A percentile compares a stretch with the other conserved stretches of the same genome.
These are phyloP conservation scores for Quercus suber DNA, from an alignment of 306 rosid species.

Conservation along the genomic window DNA sequence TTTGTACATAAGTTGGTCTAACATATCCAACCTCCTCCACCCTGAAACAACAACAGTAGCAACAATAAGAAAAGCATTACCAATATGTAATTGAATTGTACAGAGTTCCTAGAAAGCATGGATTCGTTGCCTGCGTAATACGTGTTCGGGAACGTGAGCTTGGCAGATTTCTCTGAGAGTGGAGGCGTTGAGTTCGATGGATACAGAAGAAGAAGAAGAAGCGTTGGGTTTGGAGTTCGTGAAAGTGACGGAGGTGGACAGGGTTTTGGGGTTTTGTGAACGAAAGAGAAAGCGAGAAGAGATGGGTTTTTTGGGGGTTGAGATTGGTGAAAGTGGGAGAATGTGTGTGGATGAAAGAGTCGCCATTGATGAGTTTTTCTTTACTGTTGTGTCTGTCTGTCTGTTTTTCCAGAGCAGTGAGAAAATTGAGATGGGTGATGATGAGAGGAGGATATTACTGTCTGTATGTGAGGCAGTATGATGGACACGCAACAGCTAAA, in stretches of 20 bases:
- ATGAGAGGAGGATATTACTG: background rate
- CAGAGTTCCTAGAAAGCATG: background rate
- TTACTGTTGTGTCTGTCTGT: too few species aligned
- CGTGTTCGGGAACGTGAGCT: conserved; percentile 51
- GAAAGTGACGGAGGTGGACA: background rate
- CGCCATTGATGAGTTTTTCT: conserved; percentile 22
- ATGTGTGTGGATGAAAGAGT: conserved; percentile 27
- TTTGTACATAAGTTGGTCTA: conserved; percentile 68
- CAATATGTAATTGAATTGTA: background rate
- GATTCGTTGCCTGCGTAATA: conserved; percentile 45
- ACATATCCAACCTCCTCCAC: conserved; percentile 82
- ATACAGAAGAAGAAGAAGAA: conserved; percentile 23
- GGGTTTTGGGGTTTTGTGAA: conserved; percentile 20
- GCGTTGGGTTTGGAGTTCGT: conserved; percentile 29
- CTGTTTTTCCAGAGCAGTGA: background rate
- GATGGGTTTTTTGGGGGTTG: conserved; percentile 2
- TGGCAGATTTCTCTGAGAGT: conserved; percentile 60
- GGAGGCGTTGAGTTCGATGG: conserved; percentile 21
- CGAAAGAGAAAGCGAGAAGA: conserved; percentile 11
- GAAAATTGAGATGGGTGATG: background rate
- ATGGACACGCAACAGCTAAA: too few species aligned
- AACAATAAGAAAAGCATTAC: background rate
- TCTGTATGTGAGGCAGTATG: too few species aligned
- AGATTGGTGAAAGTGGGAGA: conserved; percentile 15
- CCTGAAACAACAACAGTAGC: conserved; percentile 29